Evolutionary conservation across 108 stramenopile species (phyloP).

Genomic region (Cyclotella choctawhatcheeana): DNA sequence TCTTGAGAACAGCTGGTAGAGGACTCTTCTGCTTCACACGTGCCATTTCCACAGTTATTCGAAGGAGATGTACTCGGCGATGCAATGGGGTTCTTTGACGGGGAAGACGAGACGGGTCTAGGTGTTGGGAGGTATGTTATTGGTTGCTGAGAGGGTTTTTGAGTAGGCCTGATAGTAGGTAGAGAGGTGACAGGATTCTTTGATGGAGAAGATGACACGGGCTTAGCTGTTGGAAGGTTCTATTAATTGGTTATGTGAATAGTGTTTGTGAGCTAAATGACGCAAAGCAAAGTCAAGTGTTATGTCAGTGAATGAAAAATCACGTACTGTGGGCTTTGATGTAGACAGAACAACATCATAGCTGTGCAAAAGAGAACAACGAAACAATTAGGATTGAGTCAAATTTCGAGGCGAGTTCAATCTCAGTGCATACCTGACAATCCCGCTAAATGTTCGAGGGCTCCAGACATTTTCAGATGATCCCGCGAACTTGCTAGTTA

Average conservation of each 20-base stretch:
- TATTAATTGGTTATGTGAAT: neutral
- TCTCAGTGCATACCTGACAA: neutral
- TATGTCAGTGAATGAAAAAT: too few relatives aligned
- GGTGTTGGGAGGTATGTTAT: neutral
- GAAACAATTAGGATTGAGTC: neutral
- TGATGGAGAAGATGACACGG: slow-evolving; percentile 1
- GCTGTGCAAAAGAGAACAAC: neutral
- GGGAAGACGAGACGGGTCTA: neutral
- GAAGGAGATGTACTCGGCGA: neutral
- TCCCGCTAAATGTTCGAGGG: slow-evolving; percentile 8
- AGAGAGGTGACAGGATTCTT: slow-evolving; percentile 8
- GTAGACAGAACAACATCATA: slow-evolving; percentile 3
- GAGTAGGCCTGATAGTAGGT: neutral
- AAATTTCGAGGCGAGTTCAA: neutral
- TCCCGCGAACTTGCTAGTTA: slow-evolving; percentile 10
- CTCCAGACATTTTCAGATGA: neutral
- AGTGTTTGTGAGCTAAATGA: neutral
- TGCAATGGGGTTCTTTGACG: neutral
- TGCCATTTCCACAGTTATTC: slow-evolving; percentile 14
- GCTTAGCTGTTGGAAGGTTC: neutral
- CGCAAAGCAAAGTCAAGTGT: too few relatives aligned
- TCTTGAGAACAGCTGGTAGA: slow-evolving; percentile 11
- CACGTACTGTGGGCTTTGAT: neutral
- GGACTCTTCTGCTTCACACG: slow-evolving; percentile 8
- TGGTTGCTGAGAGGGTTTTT: neutral